phyloP scores from a whole-genome alignment of 1,139 yeast species.

The Blastobotrys illinoisensis region DNA sequence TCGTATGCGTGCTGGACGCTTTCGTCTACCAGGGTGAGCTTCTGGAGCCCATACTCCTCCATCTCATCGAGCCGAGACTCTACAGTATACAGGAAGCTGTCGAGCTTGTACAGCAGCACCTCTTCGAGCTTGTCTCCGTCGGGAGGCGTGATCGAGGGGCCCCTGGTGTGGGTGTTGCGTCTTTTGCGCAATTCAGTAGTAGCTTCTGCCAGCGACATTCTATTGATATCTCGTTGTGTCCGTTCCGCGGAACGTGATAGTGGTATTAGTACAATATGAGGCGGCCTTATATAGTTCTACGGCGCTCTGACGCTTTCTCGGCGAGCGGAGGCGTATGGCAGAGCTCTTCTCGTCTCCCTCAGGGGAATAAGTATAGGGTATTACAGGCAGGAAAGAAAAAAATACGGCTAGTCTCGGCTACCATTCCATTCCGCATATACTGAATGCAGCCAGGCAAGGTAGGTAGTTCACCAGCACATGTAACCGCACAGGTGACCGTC shows the following conservation, averaged over 20 bases:
- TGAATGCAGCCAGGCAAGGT: neutral
- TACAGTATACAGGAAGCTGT: slow-evolving; percentile 27
- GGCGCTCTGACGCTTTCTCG: too few relatives aligned
- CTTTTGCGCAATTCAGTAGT: slow-evolving; percentile 9
- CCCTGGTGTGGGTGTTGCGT: slow-evolving; percentile 8
- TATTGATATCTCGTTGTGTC: neutral
- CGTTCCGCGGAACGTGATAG: neutral
- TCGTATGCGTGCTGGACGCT: slow-evolving; percentile 28
- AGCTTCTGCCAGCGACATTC: neutral
- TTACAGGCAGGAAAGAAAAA: neutral
- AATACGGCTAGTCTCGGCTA: neutral
- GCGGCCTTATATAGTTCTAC: too few relatives aligned
- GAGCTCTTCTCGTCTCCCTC: neutral
- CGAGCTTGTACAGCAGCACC: slow-evolving; percentile 22
- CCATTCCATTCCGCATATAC: neutral
- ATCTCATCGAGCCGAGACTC: slow-evolving; percentile 29
- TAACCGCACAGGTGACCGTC: too few relatives aligned
- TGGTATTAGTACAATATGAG: too few relatives aligned
- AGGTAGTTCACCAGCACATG: neutral
- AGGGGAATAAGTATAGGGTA: neutral
- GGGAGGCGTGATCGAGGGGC: slow-evolving; percentile 6
- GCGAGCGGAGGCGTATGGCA: neutral
- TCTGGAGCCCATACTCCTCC: slow-evolving; percentile 31
- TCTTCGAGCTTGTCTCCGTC: slow-evolving; percentile 17
- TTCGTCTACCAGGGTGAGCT: slow-evolving; percentile 31